These are phyloP conservation scores for Verbascum thapsus DNA, from an alignment of 257 asterid species.

Conservation along the genomic window DNA sequence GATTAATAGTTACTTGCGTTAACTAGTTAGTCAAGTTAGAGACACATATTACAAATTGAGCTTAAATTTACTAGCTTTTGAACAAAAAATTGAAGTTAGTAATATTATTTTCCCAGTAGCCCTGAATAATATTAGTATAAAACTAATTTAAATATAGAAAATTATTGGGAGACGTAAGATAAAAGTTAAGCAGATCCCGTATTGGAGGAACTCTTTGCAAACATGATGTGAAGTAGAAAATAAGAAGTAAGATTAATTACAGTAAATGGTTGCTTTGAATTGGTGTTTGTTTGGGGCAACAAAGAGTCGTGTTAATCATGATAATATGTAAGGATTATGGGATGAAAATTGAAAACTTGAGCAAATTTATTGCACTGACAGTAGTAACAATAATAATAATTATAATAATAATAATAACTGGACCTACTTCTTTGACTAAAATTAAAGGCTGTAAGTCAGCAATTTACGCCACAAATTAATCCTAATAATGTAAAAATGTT, in stretches of 20 bases:
- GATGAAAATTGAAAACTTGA: too few relatives aligned
- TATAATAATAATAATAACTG: conserved; percentile 20
- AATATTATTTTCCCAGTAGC: too few relatives aligned
- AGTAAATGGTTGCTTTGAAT: conserved; percentile 28
- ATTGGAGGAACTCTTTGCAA: conserved; percentile 25
- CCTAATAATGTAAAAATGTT: too few relatives aligned
- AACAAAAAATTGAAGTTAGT: too few relatives aligned
- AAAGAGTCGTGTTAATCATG: conserved; percentile 30
- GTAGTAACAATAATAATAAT: too few relatives aligned
- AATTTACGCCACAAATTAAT: conserved; percentile 42
- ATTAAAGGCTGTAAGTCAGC: conserved; percentile 25
- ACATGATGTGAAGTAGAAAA: conserved; percentile 23
- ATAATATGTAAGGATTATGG: conserved; percentile 26
- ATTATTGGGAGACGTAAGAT: conserved; percentile 30
- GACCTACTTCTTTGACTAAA: conserved; percentile 37
- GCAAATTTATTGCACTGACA: conserved; percentile 21
- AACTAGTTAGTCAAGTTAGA: too few relatives aligned
- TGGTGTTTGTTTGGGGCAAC: conserved; percentile 29
- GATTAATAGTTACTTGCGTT: too few relatives aligned
- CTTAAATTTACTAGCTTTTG: too few relatives aligned
- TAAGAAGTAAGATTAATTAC: background rate
- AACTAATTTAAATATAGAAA: background rate
- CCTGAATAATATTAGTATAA: too few relatives aligned
- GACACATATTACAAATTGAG: too few relatives aligned
- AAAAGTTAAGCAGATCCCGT: conserved; percentile 31